Evolutionary conservation across 768 basidiomycete species (phyloP).

Genomic region (Chalciporus piperatus): DNA sequence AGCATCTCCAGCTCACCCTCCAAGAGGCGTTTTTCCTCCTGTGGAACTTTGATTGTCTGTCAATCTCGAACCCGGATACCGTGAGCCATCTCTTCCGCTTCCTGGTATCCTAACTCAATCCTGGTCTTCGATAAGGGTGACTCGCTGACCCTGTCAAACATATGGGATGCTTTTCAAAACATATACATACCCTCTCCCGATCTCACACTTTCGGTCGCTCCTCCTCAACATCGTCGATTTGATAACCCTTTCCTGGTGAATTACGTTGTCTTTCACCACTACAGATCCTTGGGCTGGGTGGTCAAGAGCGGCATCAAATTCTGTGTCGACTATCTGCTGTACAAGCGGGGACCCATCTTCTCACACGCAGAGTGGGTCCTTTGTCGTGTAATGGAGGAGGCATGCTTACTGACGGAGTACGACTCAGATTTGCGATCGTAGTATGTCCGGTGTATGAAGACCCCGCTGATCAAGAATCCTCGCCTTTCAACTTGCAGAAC

Average conservation of each 20-base stretch:
- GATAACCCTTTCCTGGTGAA: constrained; percentile 93
- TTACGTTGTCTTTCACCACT: constrained; percentile 93
- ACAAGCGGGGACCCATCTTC: constrained; percentile 93
- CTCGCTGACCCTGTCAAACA: constrained; percentile 51
- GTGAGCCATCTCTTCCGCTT: constrained; percentile 40
- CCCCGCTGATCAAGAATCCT: constrained; percentile 61
- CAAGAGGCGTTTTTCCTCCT: constrained; percentile 87
- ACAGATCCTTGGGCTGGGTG: constrained; percentile 95
- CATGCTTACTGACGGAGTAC: not conserved
- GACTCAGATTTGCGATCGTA: constrained; percentile 80
- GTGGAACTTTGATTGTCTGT: constrained; percentile 82
- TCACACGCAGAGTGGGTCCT: constrained; percentile 85
- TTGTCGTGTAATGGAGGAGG: too few species aligned
- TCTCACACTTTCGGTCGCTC: constrained; percentile 25
- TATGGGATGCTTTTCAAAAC: constrained; percentile 65
- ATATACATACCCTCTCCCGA: constrained; percentile 45
- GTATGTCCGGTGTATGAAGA: constrained; percentile 91
- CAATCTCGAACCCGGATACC: constrained; percentile 59
- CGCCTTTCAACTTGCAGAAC: constrained; percentile 64
- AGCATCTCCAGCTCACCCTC: constrained; percentile 88
- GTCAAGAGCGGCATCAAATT: constrained; percentile 96
- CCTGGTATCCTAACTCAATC: not conserved
- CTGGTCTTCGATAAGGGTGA: constrained; percentile 39
- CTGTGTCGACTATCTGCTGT: constrained; percentile 91
- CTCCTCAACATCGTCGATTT: constrained; percentile 44